Percentiles rank a stretch among this genome's conserved stretches.
Conservation (phyloP, 2,329 filamentous ascomycete genomes). For the Cercospora sesami region DNA sequence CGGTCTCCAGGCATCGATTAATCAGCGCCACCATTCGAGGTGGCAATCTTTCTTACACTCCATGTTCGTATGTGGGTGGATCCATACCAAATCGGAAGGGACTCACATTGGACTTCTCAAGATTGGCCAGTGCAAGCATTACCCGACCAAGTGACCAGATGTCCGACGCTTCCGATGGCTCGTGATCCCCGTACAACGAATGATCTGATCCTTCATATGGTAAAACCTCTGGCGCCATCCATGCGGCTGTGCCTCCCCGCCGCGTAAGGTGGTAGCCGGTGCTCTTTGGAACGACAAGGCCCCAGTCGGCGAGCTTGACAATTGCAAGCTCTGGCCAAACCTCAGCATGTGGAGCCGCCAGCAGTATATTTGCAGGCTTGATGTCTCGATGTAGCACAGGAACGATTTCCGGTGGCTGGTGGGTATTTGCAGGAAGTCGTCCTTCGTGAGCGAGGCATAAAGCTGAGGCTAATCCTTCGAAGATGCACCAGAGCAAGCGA, state of each 20-base stretch:
- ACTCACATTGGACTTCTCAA: neutral
- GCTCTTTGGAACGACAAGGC: neutral
- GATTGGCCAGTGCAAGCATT: slow-evolving; percentile 11
- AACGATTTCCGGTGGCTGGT: neutral
- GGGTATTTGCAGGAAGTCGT: neutral
- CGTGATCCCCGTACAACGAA: neutral
- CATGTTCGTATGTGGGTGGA: neutral
- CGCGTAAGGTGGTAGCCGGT: neutral
- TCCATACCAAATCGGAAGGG: neutral
- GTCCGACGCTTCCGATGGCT: neutral
- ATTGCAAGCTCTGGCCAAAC: slow-evolving; percentile 8
- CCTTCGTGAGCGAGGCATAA: slow-evolving; percentile 13
- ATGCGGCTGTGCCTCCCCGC: neutral
- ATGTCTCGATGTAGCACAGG: slow-evolving; percentile 14
- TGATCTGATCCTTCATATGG: neutral
- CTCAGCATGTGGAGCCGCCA: neutral
- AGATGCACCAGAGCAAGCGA: slow-evolving; percentile 15
- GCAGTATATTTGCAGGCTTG: slow-evolving; percentile 19
- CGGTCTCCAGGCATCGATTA: neutral
- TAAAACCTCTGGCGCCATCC: neutral
- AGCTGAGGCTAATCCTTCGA: slow-evolving; percentile 11
- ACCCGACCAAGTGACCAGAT: slow-evolving; percentile 8
- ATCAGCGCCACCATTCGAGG: neutral
- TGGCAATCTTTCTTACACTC: neutral
- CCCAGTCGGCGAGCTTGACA: slow-evolving; percentile 17